Conservation (phyloP, 148 eudicot genomes). For the Rhododendron kiyosumense region DNA sequence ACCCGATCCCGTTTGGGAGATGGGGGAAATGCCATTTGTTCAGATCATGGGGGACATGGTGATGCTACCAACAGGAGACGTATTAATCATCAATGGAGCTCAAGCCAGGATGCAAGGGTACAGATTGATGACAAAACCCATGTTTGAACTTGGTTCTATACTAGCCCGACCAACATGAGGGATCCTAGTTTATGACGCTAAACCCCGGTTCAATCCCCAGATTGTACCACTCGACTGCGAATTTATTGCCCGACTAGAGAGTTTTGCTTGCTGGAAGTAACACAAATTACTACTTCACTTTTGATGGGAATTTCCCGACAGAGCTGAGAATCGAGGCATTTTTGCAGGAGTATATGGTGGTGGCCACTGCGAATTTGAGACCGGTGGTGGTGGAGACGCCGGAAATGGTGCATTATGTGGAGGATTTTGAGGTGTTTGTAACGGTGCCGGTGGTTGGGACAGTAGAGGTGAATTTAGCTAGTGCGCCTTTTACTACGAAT, state of each 20-base stretch:
- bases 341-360: slow-evolving; percentile 66
- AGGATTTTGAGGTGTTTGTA: slow-evolving; percentile 33
- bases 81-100: slow-evolving; percentile 77
- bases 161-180: slow-evolving; percentile 56
- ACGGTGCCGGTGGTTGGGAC: slow-evolving; percentile 65
- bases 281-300: slow-evolving; percentile 70
- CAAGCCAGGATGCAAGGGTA: slow-evolving; percentile 82
- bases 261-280: slow-evolving; percentile 77
- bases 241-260: slow-evolving; percentile 80
- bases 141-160: slow-evolving; percentile 64
- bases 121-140: slow-evolving; percentile 56
- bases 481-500: slow-evolving; percentile 76
- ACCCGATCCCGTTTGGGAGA: slow-evolving; percentile 64
- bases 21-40: slow-evolving; percentile 80
- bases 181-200: slow-evolving; percentile 71
- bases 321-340: slow-evolving; percentile 84
- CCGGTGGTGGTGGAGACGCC: slow-evolving; percentile 33
- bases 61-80: slow-evolving; percentile 73
- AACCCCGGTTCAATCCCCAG: slow-evolving; percentile 66
- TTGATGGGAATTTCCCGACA: slow-evolving; percentile 48
- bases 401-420: slow-evolving; percentile 36
- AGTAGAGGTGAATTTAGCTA: slow-evolving; percentile 68
- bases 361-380: slow-evolving; percentile 49
- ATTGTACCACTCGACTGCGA: slow-evolving; percentile 93
- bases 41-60: slow-evolving; percentile 97